Conservation (phyloP, 2,329 filamentous ascomycete species). For the Orbilia brochopaga region DNA sequence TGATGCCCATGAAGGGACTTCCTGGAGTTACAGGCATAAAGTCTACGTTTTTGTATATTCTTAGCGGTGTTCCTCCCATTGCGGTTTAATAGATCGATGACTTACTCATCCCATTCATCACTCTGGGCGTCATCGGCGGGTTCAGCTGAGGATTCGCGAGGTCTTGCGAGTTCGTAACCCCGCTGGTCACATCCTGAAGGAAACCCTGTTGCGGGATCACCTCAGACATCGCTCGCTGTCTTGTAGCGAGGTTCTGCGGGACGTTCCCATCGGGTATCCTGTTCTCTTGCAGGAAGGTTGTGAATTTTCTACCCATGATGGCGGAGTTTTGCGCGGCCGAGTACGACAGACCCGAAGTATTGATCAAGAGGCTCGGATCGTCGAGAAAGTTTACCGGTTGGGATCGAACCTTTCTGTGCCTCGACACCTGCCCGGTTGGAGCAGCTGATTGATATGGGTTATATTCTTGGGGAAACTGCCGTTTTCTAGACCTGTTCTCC, state of each 20-base stretch:
- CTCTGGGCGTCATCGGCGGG: conserved; percentile 35
- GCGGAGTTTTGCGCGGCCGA: conserved; percentile 29
- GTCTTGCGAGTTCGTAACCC: conserved; percentile 45
- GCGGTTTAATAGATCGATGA: neutral
- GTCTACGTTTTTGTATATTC: conserved; percentile 12
- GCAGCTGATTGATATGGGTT: conserved; percentile 33
- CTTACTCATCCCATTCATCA: conserved; percentile 47
- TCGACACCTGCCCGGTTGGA: conserved; percentile 35
- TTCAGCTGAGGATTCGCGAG: conserved; percentile 36
- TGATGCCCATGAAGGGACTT: conserved; percentile 35
- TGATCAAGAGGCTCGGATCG: conserved; percentile 42
- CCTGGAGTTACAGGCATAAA: conserved; percentile 45
- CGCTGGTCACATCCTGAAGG: conserved; percentile 45
- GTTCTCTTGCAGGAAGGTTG: conserved; percentile 46
- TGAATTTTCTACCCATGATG: conserved; percentile 47
- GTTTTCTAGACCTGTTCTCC: conserved; percentile 39
- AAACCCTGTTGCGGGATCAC: conserved; percentile 46
- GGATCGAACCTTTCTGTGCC: conserved; percentile 45
- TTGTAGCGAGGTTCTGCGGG: conserved; percentile 28
- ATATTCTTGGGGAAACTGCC: conserved; percentile 43
- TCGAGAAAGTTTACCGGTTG: conserved; percentile 49
- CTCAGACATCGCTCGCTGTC: conserved; percentile 49
- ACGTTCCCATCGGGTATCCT: conserved; percentile 46
- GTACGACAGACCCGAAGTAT: conserved; percentile 33
- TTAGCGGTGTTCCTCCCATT: conserved; percentile 5